Base-by-base conservation (phyloP, 345 rosid species). In the Gossypium sturtianum region DNA sequence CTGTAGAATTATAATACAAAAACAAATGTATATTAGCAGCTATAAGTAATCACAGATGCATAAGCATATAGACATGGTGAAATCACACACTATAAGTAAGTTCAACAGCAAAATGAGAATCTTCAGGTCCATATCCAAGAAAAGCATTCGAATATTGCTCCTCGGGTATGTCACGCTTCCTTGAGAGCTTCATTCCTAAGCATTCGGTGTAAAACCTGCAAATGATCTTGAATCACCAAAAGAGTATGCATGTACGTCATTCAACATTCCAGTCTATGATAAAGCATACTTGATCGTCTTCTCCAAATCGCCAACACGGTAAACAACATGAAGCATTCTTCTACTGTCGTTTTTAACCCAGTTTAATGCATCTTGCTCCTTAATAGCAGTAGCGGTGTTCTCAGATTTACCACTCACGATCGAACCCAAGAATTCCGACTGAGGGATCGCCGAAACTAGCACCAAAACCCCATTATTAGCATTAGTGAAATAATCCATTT, bases 121-220 rank as follows among this genome's bases (percentile, higher is more conserved):
- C 98, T 80, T 94, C 98, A 6, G 97, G 97, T 19, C 98, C 98
- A 81, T 92, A 94, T 71, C 98, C 98, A 71, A 94, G 97, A 74
- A 94, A 94, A 17, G 97, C 98, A 84, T 94, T 94, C 1, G 92
- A 87, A 75, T 94, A 94, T 75, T 87, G 91, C 78, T 94, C 98
- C 85, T 92, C 98, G 0, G 98, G 97, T 81, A 94, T 92, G 82
- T 94, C 98, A 73, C 98, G 97, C 78, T 94, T 94, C n/a, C 98
- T 83, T 48, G 92, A 81, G 64, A 94, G 86, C 90, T 92, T 94
- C 98, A 94, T 94, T 68, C 98, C 98, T 58, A 94, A 80, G 83
- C 98, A 94, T 78, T 92, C 98, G 1, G 97, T 94, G 78, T 94
- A 94, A 77, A 94, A 94, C 77, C 98, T 94, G 82, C 75, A 82